phyloP scores from a whole-genome alignment of 768 basidiomycete genomes.

The Kwoniella heveanensis region DNA sequence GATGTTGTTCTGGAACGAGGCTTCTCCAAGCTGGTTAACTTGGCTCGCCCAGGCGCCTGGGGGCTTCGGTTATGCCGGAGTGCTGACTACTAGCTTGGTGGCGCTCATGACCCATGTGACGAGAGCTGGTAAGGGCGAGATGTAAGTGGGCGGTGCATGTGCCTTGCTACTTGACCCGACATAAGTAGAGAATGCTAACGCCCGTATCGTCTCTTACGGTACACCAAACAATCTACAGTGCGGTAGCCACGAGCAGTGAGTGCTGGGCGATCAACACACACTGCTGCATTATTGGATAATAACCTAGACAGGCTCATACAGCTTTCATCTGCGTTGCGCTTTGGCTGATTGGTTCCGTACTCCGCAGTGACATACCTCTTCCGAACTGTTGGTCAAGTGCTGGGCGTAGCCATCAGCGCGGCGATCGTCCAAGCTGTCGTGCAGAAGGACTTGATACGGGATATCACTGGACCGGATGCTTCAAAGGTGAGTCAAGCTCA shows the following conservation, averaged over 20 bases:
- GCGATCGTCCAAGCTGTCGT: slow-evolving; percentile 81
- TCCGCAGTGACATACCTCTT: slow-evolving; percentile 83
- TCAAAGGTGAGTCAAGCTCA: slow-evolving; percentile 41
- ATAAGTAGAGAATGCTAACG: no score
- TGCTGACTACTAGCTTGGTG: slow-evolving; percentile 51
- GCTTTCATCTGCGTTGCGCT: no score
- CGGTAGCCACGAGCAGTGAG: slow-evolving; percentile 84
- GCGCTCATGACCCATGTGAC: slow-evolving; percentile 51
- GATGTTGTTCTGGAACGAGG: slow-evolving; percentile 67
- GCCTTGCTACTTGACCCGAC: no score
- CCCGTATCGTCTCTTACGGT: no score
- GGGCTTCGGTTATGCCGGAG: slow-evolving; percentile 49
- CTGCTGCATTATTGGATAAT: no score
- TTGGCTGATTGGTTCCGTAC: no score
- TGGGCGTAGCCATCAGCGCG: slow-evolving; percentile 87
- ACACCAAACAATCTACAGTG: slow-evolving; percentile 23
- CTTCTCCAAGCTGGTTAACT: slow-evolving; percentile 54
- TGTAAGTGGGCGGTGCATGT: slow-evolving; percentile 43
- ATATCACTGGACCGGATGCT: slow-evolving; percentile 76
- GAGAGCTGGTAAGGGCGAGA: slow-evolving; percentile 43
- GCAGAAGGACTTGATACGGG: slow-evolving; percentile 66
- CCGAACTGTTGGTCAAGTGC: slow-evolving; percentile 89
- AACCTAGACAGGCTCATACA: no score
- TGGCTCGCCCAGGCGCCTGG: slow-evolving; percentile 48
- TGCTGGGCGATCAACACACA: no score